Evolutionary conservation across 768 basidiomycete genomes (phyloP), one percentile per base, ranked within the genome.

Genomic region (Calocybe indica): DNA sequence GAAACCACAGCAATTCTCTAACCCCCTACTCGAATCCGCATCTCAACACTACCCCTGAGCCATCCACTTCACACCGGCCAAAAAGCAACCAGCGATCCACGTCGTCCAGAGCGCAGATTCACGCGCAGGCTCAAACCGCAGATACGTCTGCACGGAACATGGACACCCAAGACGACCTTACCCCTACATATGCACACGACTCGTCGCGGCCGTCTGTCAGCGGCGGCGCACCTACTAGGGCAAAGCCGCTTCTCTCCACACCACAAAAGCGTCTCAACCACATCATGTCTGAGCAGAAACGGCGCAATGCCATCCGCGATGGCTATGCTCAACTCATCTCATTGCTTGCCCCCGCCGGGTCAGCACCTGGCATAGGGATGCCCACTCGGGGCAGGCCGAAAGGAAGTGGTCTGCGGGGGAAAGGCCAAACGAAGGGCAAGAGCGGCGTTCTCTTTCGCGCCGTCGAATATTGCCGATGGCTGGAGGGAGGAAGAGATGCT

Each of bases 281-380:
- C 70, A 93, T 95, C 72, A 83, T 91, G 79, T 92, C 89, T 6
- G 92, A 95, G 62, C 92, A 95, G 67, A 90, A 90, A 58, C 87
- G 92, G 6, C 82, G 92, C 7, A 94, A 94, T 58, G 88, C 88
- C 43, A 95, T 95, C 55, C 83, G 89, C 37, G 85, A 89, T 52
- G 91, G 91, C 36, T 95, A 93, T 65, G 82, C 88, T 1, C 88
- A 92, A 60, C 69, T 95, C 37, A 92, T 91, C 31, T 68, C 83
- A 0, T 70, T 95, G 15, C 82, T 94, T 46, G 82, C 88, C 0
- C 87, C 89, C n/a, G 83, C 81, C 5, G 88, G 87, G 5, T 66
- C 72, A 15, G 73, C 81, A 2, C 79, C 84, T 43, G 74, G 77
- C 0, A 79, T 87, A 35, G 82, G 79, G 35, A 79, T 86, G 79